phyloP scores from a whole-genome alignment of 2,329 filamentous ascomycete genomes.

The Aspergillus quadrilineatus region DNA sequence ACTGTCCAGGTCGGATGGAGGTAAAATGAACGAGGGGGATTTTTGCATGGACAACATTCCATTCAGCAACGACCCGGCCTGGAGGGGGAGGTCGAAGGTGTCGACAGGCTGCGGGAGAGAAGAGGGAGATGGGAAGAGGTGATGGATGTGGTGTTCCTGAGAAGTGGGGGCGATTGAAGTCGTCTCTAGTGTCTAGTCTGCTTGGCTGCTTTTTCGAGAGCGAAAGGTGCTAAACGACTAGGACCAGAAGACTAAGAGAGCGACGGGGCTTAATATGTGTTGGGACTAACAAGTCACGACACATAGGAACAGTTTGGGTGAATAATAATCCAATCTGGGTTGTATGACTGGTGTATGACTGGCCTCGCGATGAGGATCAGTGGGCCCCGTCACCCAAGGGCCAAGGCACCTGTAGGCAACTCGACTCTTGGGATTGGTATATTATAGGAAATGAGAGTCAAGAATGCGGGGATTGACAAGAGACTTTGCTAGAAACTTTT shows the following conservation, averaged over 20 bases:
- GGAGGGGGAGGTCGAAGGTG: no score
- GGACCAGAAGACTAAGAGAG: not conserved
- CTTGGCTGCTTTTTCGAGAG: constrained; percentile 6
- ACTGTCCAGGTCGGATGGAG: constrained; percentile 24
- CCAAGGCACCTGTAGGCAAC: constrained; percentile 20
- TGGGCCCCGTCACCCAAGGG: constrained; percentile 6
- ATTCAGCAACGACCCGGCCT: not conserved
- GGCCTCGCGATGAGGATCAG: constrained; percentile 6
- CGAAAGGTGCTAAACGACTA: not conserved
- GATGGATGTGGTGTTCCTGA: not conserved
- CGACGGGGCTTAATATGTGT: not conserved
- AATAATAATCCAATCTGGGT: constrained; percentile 13
- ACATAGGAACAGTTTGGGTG: constrained; percentile 8
- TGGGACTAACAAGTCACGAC: not conserved
- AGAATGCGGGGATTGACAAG: constrained; percentile 4
- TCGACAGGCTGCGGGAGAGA: no score
- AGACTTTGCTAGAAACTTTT: constrained; percentile 7
- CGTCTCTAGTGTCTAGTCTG: not conserved
- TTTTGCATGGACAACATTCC: constrained; percentile 45
- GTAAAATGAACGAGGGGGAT: constrained; percentile 28
- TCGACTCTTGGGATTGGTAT: not conserved
- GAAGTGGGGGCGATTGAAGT: constrained; percentile 13
- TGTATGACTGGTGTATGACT: constrained; percentile 10
- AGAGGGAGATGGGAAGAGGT: not conserved
- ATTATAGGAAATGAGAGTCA: not conserved